Base-by-base conservation (phyloP, 352 stramenopile genomes). In the Pythium sukuiense region DNA sequence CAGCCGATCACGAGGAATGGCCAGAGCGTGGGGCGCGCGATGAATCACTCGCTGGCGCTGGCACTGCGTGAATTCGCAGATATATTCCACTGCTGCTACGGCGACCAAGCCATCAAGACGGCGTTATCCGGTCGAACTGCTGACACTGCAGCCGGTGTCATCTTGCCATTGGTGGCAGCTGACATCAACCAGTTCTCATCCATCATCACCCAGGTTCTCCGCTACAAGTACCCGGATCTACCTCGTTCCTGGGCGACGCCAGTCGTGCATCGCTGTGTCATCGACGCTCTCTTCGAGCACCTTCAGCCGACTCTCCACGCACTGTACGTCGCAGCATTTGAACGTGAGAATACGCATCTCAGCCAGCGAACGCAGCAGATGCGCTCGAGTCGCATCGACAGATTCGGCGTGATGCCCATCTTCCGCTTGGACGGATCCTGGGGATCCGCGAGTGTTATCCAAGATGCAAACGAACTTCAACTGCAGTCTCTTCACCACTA, bases 221-320 rank as follows among this genome's bases (percentile, higher is more conserved):
- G 79, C 37, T 87, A 80, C 64, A 91, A 87, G 60, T 87, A 89
- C 63, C 45, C 72, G 0, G 67, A 72, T 2, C 12, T 76, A 16
- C 61, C 76, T 9, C 45, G 49, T 3, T 33, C 57, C 11, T 60
- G 55, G 39, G 69, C 57, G 16, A 71, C 69, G 1, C 20, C 64
- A 9, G 43, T 73, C 16, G 67, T 89, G 20, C 69, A 79, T 1
- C 71, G 77, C n/a, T 77, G 71, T 14, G 78, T 88, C 7, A 49
- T 90, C 0, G 72, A 75, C n/a, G 76, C 77, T 9, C 78, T 89
- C 20, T 90, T 92, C 63, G 81, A 86, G 26, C 74, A 77, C 18
- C 71, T 92, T 5, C 81, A 92, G 58, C 81, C 78, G 46, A 81
- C 72, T 37, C 64, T 92, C 12, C 83, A 92, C 43, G 73, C 69